A percentile compares a stretch with the other conserved stretches of the same genome.
phyloP scores from a whole-genome alignment of 1,284 basidiomycete species.

The Malassezia globosa region DNA sequence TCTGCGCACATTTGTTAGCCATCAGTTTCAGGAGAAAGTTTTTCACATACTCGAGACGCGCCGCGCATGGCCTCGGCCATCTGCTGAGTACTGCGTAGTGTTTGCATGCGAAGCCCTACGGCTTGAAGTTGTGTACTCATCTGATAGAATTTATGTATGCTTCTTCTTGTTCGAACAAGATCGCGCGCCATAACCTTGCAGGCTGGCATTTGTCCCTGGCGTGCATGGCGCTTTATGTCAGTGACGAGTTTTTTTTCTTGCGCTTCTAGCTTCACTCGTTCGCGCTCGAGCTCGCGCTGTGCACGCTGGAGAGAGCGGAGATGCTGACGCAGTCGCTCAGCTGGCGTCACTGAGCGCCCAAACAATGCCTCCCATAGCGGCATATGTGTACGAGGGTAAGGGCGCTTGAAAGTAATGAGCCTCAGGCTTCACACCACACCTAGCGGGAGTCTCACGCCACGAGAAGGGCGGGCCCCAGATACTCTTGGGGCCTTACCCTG shows the following conservation, averaged over 20 bases:
- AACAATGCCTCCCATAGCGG: constrained; percentile 51
- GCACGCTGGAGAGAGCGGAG: constrained; percentile 91
- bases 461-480: no score
- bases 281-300: constrained; percentile 89
- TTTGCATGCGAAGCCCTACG: constrained; percentile 88
- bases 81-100: constrained; percentile 88
- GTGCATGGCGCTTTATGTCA: constrained; percentile 94
- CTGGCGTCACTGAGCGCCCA: constrained; percentile 82
- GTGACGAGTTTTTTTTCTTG: constrained; percentile 55
- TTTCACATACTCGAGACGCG: constrained; percentile 73
- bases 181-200: constrained; percentile 99
- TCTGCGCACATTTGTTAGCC: no score
- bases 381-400: no score
- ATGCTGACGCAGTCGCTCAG: constrained; percentile 88
- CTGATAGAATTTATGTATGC: constrained; percentile 95
- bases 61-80: constrained; percentile 99
- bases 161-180: constrained; percentile 83
- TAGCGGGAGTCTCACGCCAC: no score
- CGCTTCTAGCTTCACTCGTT: constrained; percentile 82
- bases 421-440: no score
- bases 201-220: constrained; percentile 75
- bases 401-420: no score
- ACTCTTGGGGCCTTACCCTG: no score
- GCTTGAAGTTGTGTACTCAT: constrained; percentile 98
- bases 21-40: constrained; percentile 3